Conservation (phyloP, 1,139 yeast species). For the Magnusiomyces clavatus region DNA sequence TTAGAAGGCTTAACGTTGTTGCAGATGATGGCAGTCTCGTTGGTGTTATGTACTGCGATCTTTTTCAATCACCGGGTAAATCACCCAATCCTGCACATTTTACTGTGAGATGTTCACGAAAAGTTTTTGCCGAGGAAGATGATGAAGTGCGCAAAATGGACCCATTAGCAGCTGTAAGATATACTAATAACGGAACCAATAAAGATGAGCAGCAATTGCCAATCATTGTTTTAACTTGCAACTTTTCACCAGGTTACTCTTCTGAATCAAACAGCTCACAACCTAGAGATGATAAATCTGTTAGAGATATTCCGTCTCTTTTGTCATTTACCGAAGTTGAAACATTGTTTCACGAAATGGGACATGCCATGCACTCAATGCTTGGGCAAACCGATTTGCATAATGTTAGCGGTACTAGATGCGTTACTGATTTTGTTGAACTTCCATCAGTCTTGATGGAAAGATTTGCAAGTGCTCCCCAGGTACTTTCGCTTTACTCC, state of each 20-base stretch:
- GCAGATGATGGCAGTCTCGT: conserved; percentile 50
- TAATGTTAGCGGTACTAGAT: conserved; percentile 89
- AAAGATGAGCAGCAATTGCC: conserved; percentile 67
- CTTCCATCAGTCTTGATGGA: conserved; percentile 95
- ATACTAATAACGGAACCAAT: conserved; percentile 30
- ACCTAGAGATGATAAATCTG: conserved; percentile 9
- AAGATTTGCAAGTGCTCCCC: conserved; percentile 73
- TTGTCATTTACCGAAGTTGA: conserved; percentile 75
- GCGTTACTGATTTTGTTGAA: conserved; percentile 95
- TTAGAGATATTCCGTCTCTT: conserved; percentile 32
- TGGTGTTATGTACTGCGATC: conserved; percentile 62
- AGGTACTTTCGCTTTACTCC: conserved; percentile 69
- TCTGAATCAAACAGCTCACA: conserved; percentile 7
- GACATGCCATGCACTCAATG: conserved; percentile 98
- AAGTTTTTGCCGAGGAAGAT: conserved; percentile 47
- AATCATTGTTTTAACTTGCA: conserved; percentile 81
- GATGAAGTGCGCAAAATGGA: conserved; percentile 18
- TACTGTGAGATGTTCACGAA: conserved; percentile 90
- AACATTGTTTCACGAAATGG: conserved; percentile 96
- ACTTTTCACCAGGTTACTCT: conserved; percentile 42
- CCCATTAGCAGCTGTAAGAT: conserved; percentile 9
- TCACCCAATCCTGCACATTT: conserved; percentile 82
- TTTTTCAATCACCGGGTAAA: conserved; percentile 56
- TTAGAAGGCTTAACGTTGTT: conserved; percentile 68
- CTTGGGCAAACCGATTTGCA: conserved; percentile 83